A percentile compares a stretch with the other conserved stretches of the same genome.
Conservation (phyloP, 345 rosid species). For the Rhizophora mangle region DNA sequence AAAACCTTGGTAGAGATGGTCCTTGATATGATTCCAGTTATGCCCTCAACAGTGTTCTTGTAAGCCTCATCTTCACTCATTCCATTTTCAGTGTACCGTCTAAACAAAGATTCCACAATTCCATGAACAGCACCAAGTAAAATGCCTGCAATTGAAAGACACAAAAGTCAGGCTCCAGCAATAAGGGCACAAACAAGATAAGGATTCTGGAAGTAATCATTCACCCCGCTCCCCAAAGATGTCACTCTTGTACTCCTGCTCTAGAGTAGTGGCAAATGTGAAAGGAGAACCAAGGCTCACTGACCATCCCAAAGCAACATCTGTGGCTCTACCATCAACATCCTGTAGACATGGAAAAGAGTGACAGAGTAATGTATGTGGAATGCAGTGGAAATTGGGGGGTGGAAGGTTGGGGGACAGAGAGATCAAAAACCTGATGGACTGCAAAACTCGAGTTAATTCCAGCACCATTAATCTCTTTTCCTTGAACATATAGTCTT, state of each 20-base stretch:
- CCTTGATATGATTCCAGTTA: conserved; percentile 73
- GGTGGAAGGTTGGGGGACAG: too few species aligned
- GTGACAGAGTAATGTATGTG: too few species aligned
- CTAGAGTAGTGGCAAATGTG: conserved; percentile 89
- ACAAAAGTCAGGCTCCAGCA: not conserved
- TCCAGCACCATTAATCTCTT: conserved; percentile 94
- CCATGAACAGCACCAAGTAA: conserved; percentile 96
- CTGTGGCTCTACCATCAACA: conserved; percentile 84
- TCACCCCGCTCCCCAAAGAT: conserved; percentile 90
- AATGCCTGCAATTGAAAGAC: conserved; percentile 46
- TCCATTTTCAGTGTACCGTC: conserved; percentile 81
- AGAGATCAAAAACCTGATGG: conserved; percentile 53
- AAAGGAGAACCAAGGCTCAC: conserved; percentile 94
- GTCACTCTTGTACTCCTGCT: conserved; percentile 95
- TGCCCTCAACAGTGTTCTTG: conserved; percentile 88
- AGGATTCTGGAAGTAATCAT: not conserved
- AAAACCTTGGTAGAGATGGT: conserved; percentile 78
- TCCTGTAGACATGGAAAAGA: conserved; percentile 36
- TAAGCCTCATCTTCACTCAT: conserved; percentile 76
- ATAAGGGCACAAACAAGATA: not conserved
- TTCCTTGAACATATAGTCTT: conserved; percentile 89
- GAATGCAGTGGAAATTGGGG: too few species aligned
- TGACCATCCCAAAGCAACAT: conserved; percentile 93
- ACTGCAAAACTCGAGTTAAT: conserved; percentile 89
- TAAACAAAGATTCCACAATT: conserved; percentile 74